These are phyloP conservation scores for Triticum dicoccoides DNA, from an alignment of 176 grass and related monocot species.

Conservation along the genomic window DNA sequence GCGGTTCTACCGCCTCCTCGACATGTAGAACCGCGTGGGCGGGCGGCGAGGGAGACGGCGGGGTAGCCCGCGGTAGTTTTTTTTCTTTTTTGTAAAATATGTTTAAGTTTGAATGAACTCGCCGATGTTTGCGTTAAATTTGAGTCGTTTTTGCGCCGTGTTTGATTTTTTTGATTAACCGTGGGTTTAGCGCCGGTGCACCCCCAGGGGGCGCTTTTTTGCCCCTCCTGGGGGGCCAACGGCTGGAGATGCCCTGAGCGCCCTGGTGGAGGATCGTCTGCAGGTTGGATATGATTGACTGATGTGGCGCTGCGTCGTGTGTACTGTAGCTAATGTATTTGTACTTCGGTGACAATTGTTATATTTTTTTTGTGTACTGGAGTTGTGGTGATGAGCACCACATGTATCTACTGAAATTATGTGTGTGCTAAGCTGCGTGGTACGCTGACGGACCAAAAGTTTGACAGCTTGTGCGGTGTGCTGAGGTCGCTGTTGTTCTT, in stretches of 20 bases:
- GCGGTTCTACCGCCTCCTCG: too few relatives aligned
- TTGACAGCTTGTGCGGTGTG: not conserved
- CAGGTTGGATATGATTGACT: not conserved
- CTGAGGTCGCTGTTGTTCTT: not conserved
- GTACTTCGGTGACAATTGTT: not conserved
- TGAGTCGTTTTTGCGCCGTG: too few relatives aligned
- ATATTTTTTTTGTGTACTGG: not conserved
- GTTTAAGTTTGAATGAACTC: too few relatives aligned
- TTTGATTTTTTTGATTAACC: too few relatives aligned
- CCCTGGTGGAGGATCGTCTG: not conserved
- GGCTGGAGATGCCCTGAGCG: not conserved
- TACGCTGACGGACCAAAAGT: not conserved
- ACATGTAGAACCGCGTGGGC: too few relatives aligned
- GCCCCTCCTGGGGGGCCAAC: too few relatives aligned
- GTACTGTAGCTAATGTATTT: not conserved
- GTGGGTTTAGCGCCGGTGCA: too few relatives aligned
- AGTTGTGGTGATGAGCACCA: not conserved
- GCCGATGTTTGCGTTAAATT: too few relatives aligned
- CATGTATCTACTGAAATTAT: not conserved
- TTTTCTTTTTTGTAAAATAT: too few relatives aligned
- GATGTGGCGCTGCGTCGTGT: not conserved
- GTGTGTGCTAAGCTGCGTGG: not conserved
- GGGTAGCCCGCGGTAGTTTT: too few relatives aligned
- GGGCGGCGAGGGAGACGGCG: too few relatives aligned
- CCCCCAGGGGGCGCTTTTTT: too few relatives aligned